phyloP scores from a whole-genome alignment of 1,139 yeast species.

The Geotrichum restrictum region DNA sequence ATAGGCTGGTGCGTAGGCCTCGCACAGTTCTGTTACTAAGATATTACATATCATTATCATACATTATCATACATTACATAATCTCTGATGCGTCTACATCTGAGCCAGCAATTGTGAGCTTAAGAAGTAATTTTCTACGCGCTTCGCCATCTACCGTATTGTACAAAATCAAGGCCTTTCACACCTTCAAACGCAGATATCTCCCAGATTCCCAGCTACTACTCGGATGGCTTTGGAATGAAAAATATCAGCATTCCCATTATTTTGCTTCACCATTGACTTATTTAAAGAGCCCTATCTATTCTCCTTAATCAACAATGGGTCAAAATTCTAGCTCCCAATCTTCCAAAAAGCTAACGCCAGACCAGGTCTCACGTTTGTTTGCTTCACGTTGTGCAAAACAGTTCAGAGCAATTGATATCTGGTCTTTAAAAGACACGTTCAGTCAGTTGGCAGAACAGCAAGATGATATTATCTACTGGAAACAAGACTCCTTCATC shows the following conservation, averaged over 20 bases:
- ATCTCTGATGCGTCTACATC: too few relatives aligned
- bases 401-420: slow-evolving; percentile 42
- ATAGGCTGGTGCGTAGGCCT: too few relatives aligned
- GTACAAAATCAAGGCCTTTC: too few relatives aligned
- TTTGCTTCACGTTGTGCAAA: slow-evolving; percentile 41
- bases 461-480: slow-evolving; percentile 33
- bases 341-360: slow-evolving; percentile 27
- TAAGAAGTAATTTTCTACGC: too few relatives aligned
- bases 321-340: slow-evolving; percentile 34
- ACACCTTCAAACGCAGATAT: too few relatives aligned
- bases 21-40: too few relatives aligned
- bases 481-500: slow-evolving; percentile 35
- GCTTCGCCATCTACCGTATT: too few relatives aligned
- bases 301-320: slow-evolving; percentile 27
- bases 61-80: too few relatives aligned
- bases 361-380: slow-evolving; percentile 34
- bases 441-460: slow-evolving; percentile 31
- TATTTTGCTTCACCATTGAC: not conserved
- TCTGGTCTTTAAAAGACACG: slow-evolving; percentile 39
- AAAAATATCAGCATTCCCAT: not conserved
- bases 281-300: not conserved
- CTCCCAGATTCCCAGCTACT: too few relatives aligned
- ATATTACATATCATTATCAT: too few relatives aligned
- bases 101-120: too few relatives aligned
- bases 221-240: too few relatives aligned